Evolutionary conservation across 352 stramenopile species (phyloP).

Genomic region (Aphanomyces euteiches): DNA sequence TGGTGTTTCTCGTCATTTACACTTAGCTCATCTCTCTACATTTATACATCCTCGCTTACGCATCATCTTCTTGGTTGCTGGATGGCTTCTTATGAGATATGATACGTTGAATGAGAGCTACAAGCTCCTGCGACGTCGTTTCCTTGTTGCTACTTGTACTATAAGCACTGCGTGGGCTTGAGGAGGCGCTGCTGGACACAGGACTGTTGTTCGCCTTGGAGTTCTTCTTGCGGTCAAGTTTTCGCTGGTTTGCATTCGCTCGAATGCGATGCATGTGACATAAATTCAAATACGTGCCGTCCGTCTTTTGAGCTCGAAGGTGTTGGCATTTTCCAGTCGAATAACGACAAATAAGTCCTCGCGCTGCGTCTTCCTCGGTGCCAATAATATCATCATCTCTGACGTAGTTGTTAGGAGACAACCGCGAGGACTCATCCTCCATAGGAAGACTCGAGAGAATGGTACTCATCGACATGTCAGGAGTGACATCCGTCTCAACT

Average conservation of each 20-base stretch:
- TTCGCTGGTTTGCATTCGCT: conserved; percentile 77
- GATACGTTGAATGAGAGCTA: conserved; percentile 2
- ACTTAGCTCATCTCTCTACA: conserved; percentile 40
- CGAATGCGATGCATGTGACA: conserved; percentile 79
- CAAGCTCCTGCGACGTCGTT: not conserved
- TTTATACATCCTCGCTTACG: not conserved
- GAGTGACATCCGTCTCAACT: not conserved
- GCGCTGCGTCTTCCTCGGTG: conserved; percentile 5
- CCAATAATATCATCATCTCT: conserved; percentile 17
- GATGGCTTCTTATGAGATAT: not conserved
- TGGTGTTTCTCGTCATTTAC: conserved; percentile 83
- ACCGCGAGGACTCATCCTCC: not conserved
- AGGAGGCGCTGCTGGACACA: not conserved
- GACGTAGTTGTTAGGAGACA: not conserved
- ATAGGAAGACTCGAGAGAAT: not conserved
- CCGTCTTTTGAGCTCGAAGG: conserved; percentile 64
- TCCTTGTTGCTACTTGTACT: not conserved
- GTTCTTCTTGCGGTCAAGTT: conserved; percentile 82
- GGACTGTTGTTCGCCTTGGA: conserved; percentile 34
- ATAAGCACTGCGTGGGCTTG: not conserved
- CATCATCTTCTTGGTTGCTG: conserved; percentile 11
- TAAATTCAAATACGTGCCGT: conserved; percentile 75
- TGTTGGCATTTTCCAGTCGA: conserved; percentile 79
- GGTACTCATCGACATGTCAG: conserved; percentile 22
- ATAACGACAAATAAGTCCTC: conserved; percentile 73